Conservation (phyloP, 148 eudicot species). For the Rhododendron ferrugineum region DNA sequence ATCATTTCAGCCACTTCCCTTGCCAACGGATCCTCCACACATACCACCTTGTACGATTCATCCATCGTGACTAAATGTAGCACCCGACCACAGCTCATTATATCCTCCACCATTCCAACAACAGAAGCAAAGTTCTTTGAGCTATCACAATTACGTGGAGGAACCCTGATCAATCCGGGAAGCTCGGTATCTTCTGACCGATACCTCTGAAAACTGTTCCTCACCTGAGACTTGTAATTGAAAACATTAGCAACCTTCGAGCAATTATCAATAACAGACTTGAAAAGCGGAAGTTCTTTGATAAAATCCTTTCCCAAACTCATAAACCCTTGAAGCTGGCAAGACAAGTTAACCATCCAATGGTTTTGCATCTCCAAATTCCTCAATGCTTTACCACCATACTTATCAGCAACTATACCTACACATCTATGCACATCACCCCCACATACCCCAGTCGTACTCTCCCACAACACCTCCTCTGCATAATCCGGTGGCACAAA, state of each 20-base stretch:
- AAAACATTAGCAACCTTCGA: conserved; percentile 25
- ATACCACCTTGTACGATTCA: conserved; percentile 28
- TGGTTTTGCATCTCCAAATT: conserved; percentile 19
- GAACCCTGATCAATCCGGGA: conserved; percentile 28
- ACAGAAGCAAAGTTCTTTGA: conserved; percentile 20
- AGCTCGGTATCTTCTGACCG: conserved; percentile 22
- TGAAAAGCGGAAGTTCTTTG: conserved; percentile 27
- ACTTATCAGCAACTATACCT: conserved; percentile 18
- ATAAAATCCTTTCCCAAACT: conserved; percentile 30
- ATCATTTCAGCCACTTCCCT: conserved; percentile 30
- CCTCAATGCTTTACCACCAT: conserved; percentile 8
- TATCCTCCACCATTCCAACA: conserved; percentile 34
- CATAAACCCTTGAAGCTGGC: conserved; percentile 27
- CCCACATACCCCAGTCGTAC: not conserved
- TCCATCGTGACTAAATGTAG: conserved; percentile 30
- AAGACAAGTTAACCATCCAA: conserved; percentile 27
- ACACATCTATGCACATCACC: conserved; percentile 14
- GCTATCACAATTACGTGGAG: conserved; percentile 17
- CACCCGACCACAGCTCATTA: conserved; percentile 23
- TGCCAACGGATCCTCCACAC: conserved; percentile 23
- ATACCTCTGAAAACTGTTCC: conserved; percentile 25
- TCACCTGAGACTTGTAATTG: conserved; percentile 24
- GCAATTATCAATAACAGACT: conserved; percentile 24
- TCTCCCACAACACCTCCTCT: conserved; percentile 19
- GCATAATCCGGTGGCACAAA: conserved; percentile 11